Conservation (phyloP, 2,329 filamentous ascomycete genomes). For the Dactylellina sp. region DNA sequence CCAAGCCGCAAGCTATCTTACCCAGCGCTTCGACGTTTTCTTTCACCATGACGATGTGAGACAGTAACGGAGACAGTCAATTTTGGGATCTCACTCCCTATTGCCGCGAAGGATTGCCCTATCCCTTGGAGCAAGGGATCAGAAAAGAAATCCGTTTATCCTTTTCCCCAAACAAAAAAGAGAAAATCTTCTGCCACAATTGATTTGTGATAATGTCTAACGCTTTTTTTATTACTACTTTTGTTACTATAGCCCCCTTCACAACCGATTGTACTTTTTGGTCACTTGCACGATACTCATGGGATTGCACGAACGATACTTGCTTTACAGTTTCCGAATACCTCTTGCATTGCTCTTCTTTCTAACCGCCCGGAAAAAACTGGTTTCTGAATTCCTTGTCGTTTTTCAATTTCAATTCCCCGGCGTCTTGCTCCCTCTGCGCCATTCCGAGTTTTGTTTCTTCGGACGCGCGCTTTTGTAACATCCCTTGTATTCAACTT, state of each 20-base stretch:
- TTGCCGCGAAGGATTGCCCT: not conserved
- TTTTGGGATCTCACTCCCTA: slow-evolving; percentile 6
- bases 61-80: not conserved
- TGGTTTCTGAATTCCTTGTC: not conserved
- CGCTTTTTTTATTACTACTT: slow-evolving; percentile 1
- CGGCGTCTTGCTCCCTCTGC: slow-evolving; percentile 13
- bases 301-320: slow-evolving; percentile 52
- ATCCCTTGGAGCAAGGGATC: not conserved
- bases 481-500: slow-evolving; percentile 2
- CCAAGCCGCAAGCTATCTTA: slow-evolving; percentile 33
- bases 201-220: slow-evolving; percentile 53
- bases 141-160: not conserved
- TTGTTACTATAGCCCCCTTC: slow-evolving; percentile 26
- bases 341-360: slow-evolving; percentile 26
- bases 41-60: slow-evolving; percentile 55
- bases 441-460: not conserved
- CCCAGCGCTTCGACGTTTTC: slow-evolving; percentile 52
- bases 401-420: slow-evolving; percentile 8
- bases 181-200: slow-evolving; percentile 28
- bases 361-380: slow-evolving; percentile 16
- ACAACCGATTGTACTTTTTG: slow-evolving; percentile 16
- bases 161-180: not conserved
- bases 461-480: not conserved
- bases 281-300: slow-evolving; percentile 45
- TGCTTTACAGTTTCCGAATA: slow-evolving; percentile 24